phyloP scores from a whole-genome alignment of 352 stramenopile genomes.

The Phytophthora nicotianae region DNA sequence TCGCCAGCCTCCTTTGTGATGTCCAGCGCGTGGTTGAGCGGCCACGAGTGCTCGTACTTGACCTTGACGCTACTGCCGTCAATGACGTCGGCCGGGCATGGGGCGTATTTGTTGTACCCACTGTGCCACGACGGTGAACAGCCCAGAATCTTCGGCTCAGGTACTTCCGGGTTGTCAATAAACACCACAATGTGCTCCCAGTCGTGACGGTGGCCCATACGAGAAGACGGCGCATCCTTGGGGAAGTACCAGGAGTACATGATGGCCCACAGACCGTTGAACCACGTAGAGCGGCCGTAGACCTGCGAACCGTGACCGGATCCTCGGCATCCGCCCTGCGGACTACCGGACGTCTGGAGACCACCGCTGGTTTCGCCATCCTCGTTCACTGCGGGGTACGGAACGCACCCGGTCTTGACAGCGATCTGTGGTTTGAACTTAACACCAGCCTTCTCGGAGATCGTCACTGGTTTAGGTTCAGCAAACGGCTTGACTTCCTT shows the following conservation, averaged over 20 bases:
- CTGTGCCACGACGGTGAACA: slow-evolving; percentile 31
- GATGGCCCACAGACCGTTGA: slow-evolving; percentile 31
- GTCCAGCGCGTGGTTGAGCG: slow-evolving; percentile 34
- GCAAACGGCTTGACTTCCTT: neutral
- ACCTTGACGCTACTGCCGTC: slow-evolving; percentile 32
- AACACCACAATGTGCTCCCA: slow-evolving; percentile 50
- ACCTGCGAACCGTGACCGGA: slow-evolving; percentile 33
- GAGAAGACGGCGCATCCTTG: slow-evolving; percentile 40
- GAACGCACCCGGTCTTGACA: slow-evolving; percentile 9
- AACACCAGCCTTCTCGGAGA: neutral
- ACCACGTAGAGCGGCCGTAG: slow-evolving; percentile 34
- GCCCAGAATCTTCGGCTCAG: slow-evolving; percentile 25
- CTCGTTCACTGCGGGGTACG: slow-evolving; percentile 23
- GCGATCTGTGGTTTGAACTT: slow-evolving; percentile 15
- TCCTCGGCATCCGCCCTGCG: slow-evolving; percentile 23
- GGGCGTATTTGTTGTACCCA: slow-evolving; percentile 32
- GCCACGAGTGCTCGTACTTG: slow-evolving; percentile 25
- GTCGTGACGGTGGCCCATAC: slow-evolving; percentile 46
- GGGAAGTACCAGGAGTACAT: slow-evolving; percentile 55
- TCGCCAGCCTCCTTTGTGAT: slow-evolving; percentile 14
- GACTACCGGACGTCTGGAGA: slow-evolving; percentile 14
- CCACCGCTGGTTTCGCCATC: slow-evolving; percentile 16
- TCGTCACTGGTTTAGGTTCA: neutral
- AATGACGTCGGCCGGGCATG: slow-evolving; percentile 12
- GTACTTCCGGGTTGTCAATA: slow-evolving; percentile 35